A percentile compares a stretch with the other conserved stretches of the same genome.
Evolutionary conservation across 2,329 filamentous ascomycete species (phyloP).

Genomic region (Ophiostoma australiae): DNA sequence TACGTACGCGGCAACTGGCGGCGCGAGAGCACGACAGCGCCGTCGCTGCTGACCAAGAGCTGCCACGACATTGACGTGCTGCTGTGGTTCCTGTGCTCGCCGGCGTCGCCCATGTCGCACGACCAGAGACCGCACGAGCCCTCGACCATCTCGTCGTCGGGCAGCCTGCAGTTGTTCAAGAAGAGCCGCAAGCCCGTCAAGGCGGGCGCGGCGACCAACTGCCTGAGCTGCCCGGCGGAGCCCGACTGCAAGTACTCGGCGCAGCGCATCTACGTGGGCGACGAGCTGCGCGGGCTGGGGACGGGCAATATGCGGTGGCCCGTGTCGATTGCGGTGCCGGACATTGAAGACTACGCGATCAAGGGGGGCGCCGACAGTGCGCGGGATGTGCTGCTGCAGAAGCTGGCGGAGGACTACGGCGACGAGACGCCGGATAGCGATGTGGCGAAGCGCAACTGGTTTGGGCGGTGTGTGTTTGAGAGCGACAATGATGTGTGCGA

Average conservation of each 20-base stretch:
- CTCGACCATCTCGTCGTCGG: conserved; percentile 67
- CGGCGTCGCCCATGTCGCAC: conserved; percentile 44
- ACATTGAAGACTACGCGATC: conserved; percentile 72
- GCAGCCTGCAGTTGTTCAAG: conserved; percentile 73
- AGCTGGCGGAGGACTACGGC: conserved; percentile 50
- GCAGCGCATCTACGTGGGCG: conserved; percentile 66
- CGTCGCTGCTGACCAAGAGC: conserved; percentile 84
- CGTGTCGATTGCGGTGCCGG: conserved; percentile 80
- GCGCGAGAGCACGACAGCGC: conserved; percentile 68
- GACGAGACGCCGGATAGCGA: conserved; percentile 43
- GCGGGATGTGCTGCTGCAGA: conserved; percentile 37
- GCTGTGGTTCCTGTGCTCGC: conserved; percentile 83
- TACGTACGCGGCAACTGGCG: conserved; percentile 95
- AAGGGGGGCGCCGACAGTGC: conserved; percentile 46
- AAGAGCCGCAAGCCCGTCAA: conserved; percentile 66
- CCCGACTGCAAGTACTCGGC: conserved; percentile 78
- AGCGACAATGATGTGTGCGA: conserved; percentile 90
- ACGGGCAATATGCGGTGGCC: conserved; percentile 72
- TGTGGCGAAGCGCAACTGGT: conserved; percentile 63
- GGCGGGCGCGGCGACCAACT: conserved; percentile 79
- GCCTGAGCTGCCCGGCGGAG: conserved; percentile 72
- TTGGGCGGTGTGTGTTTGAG: conserved; percentile 93
- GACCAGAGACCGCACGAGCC: conserved; percentile 62
- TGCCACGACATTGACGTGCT: conserved; percentile 95
- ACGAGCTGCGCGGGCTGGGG: conserved; percentile 54